Evolutionary conservation across 257 asterid genomes (phyloP), one percentile per base, ranked within the genome.

Genomic region (Scutellaria barbata): DNA sequence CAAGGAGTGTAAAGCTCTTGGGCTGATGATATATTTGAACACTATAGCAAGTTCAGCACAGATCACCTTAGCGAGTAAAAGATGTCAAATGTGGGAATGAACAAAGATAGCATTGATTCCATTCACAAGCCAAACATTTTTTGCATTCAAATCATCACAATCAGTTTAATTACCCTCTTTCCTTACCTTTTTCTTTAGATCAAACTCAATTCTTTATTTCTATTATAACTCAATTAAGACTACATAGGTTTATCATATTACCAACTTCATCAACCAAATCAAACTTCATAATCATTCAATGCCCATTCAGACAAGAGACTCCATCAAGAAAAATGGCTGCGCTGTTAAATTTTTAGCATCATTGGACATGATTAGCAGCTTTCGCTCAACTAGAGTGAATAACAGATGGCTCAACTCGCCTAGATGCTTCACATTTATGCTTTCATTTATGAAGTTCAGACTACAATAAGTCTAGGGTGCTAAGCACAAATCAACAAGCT

Each of bases 381-480:
- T 62, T 10, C 13, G 22, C 10, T 61, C 59, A 59, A 60, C 48
- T 42, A 73, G 59, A 54, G 37, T 30, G 40, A 39, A 66, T 10
- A 52, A 73, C 43, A 43, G 4, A n/a, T 12, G 35, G 66, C 25
- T 35, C 61, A 16, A 64, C 62, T 43, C 11, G 16, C 9, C 45
- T 46, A 40, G 48, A 35, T 37, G 16, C 47, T 58, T 70, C 6
- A 10, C 66, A 25, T 42, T 55, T 42, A 25, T 35, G 55, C 37
- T 68, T 52, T 16, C 46, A 63, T n/a, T 30, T 58, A 54, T 10
- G 73, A 56, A 69, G 58, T 64, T 64, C 35, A 45, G 69, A 64
- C 18, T 64, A 63, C 22, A 57, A 5, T 33, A 7, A 39, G n/a
- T 60, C 47, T 3, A 18, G 61, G 11, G 20, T 25, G 62, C 5